phyloP scores from a whole-genome alignment of 768 basidiomycete species.

The Serendipita sp. region DNA sequence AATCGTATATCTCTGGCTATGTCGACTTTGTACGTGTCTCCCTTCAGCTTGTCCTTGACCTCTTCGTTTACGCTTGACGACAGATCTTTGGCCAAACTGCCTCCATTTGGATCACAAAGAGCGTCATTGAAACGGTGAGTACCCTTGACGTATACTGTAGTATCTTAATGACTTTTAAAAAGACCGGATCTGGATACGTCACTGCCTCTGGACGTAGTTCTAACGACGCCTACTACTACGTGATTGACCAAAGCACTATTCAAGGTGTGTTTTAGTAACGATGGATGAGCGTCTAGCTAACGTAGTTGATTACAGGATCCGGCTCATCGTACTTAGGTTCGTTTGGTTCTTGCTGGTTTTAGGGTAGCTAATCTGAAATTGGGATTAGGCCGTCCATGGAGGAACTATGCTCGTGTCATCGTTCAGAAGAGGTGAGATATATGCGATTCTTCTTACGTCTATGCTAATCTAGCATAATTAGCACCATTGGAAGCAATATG shows the following conservation, averaged over 20 bases:
- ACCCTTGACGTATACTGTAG: background rate
- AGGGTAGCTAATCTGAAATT: background rate
- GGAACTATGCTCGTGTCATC: constrained; percentile 5
- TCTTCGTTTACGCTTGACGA: background rate
- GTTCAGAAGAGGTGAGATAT: background rate
- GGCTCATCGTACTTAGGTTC: constrained; percentile 18
- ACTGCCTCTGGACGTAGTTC: constrained; percentile 30
- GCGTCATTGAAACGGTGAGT: constrained; percentile 4
- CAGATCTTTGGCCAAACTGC: constrained; percentile 7
- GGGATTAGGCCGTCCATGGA: background rate
- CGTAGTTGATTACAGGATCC: background rate
- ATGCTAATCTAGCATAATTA: constrained; percentile 27
- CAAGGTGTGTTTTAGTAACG: constrained; percentile 23
- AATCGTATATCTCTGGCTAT: constrained; percentile 25
- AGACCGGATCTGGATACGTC: constrained; percentile 27
- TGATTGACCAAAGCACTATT: constrained; percentile 25
- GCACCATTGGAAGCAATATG: constrained; percentile 22
- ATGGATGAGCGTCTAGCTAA: constrained; percentile 10
- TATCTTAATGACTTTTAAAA: background rate
- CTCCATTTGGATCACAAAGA: constrained; percentile 5
- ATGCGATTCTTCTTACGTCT: background rate
- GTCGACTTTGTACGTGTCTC: constrained; percentile 36
- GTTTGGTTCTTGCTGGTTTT: constrained; percentile 21
- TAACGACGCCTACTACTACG: constrained; percentile 24
- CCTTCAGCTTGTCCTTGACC: constrained; percentile 20